A percentile compares a stretch with the other conserved stretches of the same genome.
phyloP scores from a whole-genome alignment of 2,329 filamentous ascomycete species.

The Beauveria medogensis region DNA sequence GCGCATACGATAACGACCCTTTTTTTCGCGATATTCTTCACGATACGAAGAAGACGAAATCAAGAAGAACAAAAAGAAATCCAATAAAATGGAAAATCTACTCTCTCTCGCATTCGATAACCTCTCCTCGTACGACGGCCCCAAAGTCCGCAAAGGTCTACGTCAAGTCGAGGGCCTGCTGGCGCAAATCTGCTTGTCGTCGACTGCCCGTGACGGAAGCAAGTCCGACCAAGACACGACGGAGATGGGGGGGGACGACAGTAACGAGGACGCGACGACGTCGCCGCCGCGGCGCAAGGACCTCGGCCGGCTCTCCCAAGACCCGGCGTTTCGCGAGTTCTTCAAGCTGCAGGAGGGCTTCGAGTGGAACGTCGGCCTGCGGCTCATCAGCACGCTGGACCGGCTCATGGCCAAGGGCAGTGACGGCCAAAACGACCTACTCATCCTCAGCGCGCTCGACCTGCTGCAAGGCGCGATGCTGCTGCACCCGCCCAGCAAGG shows the following conservation, averaged over 20 bases:
- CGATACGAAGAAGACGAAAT: neutral
- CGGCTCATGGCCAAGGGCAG: constrained; percentile 74
- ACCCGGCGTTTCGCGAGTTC: constrained; percentile 90
- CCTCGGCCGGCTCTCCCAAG: constrained; percentile 62
- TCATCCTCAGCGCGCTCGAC: constrained; percentile 82
- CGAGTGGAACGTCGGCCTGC: constrained; percentile 91
- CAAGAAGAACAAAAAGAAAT: constrained; percentile 6
- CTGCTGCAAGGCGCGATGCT: constrained; percentile 82
- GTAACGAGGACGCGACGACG: constrained; percentile 24
- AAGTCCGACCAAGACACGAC: too few species aligned
- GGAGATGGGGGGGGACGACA: constrained; percentile 14
- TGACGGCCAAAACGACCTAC: constrained; percentile 75
- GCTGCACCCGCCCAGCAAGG: constrained; percentile 82
- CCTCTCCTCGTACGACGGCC: constrained; percentile 82
- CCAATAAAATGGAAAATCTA: constrained; percentile 70
- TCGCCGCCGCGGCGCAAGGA: constrained; percentile 43
- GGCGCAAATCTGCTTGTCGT: constrained; percentile 83
- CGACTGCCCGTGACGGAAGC: neutral
- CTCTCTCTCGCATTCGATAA: constrained; percentile 93
- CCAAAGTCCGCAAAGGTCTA: constrained; percentile 87
- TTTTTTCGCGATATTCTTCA: too few species aligned
- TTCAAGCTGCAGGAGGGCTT: constrained; percentile 96
- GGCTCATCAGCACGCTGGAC: constrained; percentile 78
- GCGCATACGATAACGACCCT: too few species aligned
- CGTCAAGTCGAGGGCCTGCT: constrained; percentile 90